phyloP scores from a whole-genome alignment of 176 grass and related monocot species.

The Rhynchospora breviuscula region DNA sequence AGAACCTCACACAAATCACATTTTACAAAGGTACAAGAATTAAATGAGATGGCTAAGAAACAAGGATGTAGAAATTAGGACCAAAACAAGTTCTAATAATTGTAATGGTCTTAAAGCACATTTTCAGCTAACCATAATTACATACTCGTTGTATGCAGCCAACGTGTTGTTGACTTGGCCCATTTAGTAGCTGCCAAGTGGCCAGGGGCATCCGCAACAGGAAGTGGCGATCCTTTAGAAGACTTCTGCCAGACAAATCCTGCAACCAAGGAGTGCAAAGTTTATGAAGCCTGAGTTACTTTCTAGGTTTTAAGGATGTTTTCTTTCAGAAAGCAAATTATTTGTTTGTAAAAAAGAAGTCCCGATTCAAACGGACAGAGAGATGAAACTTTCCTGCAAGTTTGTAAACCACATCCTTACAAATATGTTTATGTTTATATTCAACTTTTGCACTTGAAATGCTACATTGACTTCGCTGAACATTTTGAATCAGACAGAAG shows the following conservation, averaged over 20 bases:
- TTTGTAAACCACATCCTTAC: background rate
- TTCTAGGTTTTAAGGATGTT: conserved; percentile 17
- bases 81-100: background rate
- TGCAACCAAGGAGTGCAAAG: conserved; percentile 85
- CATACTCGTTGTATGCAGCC: conserved; percentile 33
- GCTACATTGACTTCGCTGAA: background rate
- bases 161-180: conserved; percentile 90
- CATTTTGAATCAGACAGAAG: background rate
- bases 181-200: conserved; percentile 87
- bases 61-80: background rate
- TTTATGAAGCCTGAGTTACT: conserved; percentile 49
- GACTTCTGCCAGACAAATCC: conserved; percentile 94
- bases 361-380: background rate
- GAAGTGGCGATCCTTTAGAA: conserved; percentile 82
- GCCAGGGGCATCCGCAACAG: conserved; percentile 35
- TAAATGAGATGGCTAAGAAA: background rate
- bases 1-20: conserved; percentile 1
- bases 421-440: conserved; percentile 4
- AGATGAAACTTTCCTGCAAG: conserved; percentile 14
- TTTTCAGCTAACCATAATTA: background rate
- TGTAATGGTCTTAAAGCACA: background rate
- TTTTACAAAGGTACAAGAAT: background rate
- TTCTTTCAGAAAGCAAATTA: conserved; percentile 16
- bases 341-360: conserved; percentile 8
- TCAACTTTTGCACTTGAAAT: background rate